Percentiles rank a stretch among this genome's conserved stretches.
These are phyloP conservation scores for Pestalotiopsis sp. DNA, from an alignment of 2,329 filamentous ascomycete genomes.

Conservation along the genomic window DNA sequence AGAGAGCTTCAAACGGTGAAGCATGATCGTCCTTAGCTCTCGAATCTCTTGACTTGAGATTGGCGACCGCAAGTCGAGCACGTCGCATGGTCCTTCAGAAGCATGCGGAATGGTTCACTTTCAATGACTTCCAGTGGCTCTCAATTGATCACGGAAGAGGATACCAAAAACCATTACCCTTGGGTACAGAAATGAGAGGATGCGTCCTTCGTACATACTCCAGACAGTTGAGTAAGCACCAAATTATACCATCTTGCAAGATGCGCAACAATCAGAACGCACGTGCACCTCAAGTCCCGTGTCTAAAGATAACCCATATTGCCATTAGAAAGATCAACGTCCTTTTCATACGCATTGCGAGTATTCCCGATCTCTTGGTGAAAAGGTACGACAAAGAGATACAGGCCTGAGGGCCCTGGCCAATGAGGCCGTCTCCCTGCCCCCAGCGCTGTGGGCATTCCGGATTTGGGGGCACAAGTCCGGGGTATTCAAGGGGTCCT, in stretches of 20 bases:
- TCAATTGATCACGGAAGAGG: too few relatives aligned
- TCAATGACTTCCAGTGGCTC: too few relatives aligned
- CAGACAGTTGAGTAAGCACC: too few relatives aligned
- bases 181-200: too few relatives aligned
- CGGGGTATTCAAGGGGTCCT: slow-evolving; percentile 5
- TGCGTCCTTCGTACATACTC: too few relatives aligned
- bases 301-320: too few relatives aligned
- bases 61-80: neutral
- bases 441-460: slow-evolving; percentile 6
- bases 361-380: neutral
- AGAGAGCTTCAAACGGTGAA: neutral
- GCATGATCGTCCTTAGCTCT: neutral
- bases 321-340: neutral
- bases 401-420: neutral
- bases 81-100: too few relatives aligned
- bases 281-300: too few relatives aligned
- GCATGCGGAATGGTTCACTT: too few relatives aligned
- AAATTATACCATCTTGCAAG: too few relatives aligned
- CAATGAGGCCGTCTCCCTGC: neutral
- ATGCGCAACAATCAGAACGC: too few relatives aligned
- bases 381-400: neutral
- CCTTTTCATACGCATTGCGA: neutral
- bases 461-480: neutral
- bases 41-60: neutral
- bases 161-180: too few relatives aligned